These are phyloP conservation scores for Parastagonospora nodorum DNA, from an alignment of 2,329 filamentous ascomycete species.

Conservation along the genomic window DNA sequence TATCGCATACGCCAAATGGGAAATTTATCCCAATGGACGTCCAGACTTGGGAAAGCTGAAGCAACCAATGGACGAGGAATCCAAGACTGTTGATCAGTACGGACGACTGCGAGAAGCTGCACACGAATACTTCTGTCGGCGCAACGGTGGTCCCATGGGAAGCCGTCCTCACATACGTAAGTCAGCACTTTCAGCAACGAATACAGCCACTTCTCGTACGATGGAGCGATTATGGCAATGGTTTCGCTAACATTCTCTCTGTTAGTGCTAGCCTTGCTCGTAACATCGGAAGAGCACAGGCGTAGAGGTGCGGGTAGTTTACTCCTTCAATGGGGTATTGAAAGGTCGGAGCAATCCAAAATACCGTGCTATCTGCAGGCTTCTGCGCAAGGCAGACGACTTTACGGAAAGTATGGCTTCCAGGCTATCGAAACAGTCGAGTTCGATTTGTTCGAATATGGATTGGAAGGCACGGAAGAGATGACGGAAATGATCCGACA, in stretches of 20 bases:
- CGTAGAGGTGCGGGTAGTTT: background rate
- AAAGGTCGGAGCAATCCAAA: background rate
- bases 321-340: background rate
- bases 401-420: background rate
- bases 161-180: slow-evolving; percentile 2
- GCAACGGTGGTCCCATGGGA: background rate
- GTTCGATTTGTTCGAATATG: background rate
- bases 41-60: slow-evolving; percentile 1
- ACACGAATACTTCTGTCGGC: slow-evolving; percentile 1
- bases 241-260: background rate
- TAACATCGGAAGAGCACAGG: background rate
- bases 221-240: background rate
- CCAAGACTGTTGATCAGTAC: slow-evolving; percentile 2
- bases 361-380: background rate
- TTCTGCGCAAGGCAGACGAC: background rate
- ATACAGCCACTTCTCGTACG: no score
- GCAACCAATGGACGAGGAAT: slow-evolving; percentile 1
- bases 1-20: slow-evolving; percentile 3
- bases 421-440: background rate
- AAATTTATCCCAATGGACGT: background rate
- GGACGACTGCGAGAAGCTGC: background rate
- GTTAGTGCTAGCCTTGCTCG: background rate
- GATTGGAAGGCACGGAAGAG: background rate
- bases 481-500: background rate
- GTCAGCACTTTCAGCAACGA: background rate